Percentiles rank a stretch among this genome's conserved stretches.
phyloP scores from a whole-genome alignment of 2,329 filamentous ascomycete genomes.

The Ophiostoma piceae region DNA sequence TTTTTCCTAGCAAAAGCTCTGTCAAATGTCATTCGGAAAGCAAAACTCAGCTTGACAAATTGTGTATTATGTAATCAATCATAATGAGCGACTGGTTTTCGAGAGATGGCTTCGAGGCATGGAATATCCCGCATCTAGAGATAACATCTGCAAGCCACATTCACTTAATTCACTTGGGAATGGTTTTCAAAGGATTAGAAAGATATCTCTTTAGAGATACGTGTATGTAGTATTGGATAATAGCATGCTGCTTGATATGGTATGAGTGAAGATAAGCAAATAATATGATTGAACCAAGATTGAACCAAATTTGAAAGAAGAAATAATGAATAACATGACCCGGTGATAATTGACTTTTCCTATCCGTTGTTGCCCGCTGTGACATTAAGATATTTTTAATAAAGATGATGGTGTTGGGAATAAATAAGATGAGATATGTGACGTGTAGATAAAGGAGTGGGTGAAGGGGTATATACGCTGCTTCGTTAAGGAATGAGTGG shows the following conservation, averaged over 20 bases:
- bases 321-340: neutral
- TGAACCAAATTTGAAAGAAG: neutral
- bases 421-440: neutral
- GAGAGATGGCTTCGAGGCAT: neutral
- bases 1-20: too few species aligned
- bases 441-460: neutral
- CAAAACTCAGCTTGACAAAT: neutral
- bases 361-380: slow-evolving; percentile 1
- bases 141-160: neutral
- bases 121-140: neutral
- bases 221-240: neutral
- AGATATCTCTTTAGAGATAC: neutral
- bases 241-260: neutral
- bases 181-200: neutral
- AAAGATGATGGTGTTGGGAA: neutral
- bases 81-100: neutral
- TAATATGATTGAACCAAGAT: neutral
- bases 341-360: slow-evolving; percentile 1
- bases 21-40: too few species aligned
- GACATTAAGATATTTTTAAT: neutral
- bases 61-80: neutral
- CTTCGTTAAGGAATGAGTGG: neutral
- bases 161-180: neutral
- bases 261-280: neutral
- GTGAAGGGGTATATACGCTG: slow-evolving; percentile 12